Evolutionary conservation across 192 early-diverging fungal species (phyloP).

Genomic region (Spinellus fusiger): DNA sequence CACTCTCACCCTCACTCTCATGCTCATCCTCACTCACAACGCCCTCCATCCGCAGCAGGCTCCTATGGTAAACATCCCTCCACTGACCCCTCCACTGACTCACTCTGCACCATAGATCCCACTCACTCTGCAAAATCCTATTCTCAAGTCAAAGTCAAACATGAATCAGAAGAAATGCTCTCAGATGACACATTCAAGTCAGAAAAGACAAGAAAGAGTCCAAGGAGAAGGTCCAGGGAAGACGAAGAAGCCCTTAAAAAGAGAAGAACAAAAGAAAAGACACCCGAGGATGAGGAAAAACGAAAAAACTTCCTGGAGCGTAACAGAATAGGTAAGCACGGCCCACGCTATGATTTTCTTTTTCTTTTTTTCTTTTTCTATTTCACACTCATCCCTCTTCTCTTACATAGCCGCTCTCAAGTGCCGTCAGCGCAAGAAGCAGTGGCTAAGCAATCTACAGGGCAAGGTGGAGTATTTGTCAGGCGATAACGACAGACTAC

Average conservation of each 20-base stretch:
- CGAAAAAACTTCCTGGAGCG: constrained; percentile 82
- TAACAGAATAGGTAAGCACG: constrained; percentile 69
- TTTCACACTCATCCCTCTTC: constrained; percentile 37
- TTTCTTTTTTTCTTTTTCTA: constrained; percentile 25
- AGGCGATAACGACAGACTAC: constrained; percentile 63
- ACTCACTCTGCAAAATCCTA: too few species aligned
- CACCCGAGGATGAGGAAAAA: constrained; percentile 59
- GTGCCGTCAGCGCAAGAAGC: constrained; percentile 92
- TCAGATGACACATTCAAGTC: background rate
- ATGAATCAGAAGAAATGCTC: background rate
- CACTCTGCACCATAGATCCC: too few species aligned
- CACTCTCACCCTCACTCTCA: too few species aligned
- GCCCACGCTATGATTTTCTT: background rate
- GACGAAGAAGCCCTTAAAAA: background rate
- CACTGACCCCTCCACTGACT: too few species aligned
- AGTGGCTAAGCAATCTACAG: constrained; percentile 84
- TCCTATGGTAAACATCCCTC: too few species aligned
- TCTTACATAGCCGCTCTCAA: constrained; percentile 69
- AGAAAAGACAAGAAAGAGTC: background rate
- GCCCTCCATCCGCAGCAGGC: too few species aligned
- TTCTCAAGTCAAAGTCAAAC: too few species aligned
- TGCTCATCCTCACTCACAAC: too few species aligned
- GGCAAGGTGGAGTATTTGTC: constrained; percentile 61
- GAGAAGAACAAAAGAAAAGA: constrained; percentile 1
- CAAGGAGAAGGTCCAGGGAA: background rate